Conservation (phyloP, 106 monocot genomes). For the Amphibolis antarctica region DNA sequence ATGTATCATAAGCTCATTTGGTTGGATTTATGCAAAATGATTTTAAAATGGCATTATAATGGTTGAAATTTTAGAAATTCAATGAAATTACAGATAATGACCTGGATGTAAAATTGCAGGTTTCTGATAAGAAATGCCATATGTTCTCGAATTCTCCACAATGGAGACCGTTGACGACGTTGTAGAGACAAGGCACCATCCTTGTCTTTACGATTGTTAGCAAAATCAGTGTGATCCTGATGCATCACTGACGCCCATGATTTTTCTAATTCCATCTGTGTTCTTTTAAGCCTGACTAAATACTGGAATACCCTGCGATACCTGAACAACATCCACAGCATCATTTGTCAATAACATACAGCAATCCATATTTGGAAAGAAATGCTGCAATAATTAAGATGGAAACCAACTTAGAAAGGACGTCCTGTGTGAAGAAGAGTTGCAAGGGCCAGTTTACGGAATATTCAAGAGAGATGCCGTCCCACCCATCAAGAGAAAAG, state of each 20-base stretch:
- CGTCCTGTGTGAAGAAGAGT: constrained; percentile 88
- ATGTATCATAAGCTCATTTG: too few relatives aligned
- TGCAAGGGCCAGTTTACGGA: constrained; percentile 86
- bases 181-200: constrained; percentile 28
- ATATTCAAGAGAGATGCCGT: constrained; percentile 89
- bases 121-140: constrained; percentile 96
- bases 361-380: not conserved
- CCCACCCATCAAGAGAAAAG: constrained; percentile 78
- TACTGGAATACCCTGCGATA: constrained; percentile 88
- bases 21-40: too few relatives aligned
- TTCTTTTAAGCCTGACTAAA: constrained; percentile 80
- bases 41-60: too few relatives aligned
- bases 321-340: constrained; percentile 29
- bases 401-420: constrained; percentile 73
- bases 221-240: constrained; percentile 81
- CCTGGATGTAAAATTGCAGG: constrained; percentile 98
- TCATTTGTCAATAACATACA: not conserved
- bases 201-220: constrained; percentile 54
- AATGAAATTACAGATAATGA: constrained; percentile 6
- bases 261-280: constrained; percentile 98
- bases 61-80: too few relatives aligned
- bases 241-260: constrained; percentile 98
- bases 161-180: constrained; percentile 35
- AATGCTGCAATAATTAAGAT: not conserved
- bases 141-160: constrained; percentile 90